A percentile compares a stretch with the other conserved stretches of the same genome.
phyloP scores from a whole-genome alignment of 441 rosid species.

The Cnidoscolus chayamansa region DNA sequence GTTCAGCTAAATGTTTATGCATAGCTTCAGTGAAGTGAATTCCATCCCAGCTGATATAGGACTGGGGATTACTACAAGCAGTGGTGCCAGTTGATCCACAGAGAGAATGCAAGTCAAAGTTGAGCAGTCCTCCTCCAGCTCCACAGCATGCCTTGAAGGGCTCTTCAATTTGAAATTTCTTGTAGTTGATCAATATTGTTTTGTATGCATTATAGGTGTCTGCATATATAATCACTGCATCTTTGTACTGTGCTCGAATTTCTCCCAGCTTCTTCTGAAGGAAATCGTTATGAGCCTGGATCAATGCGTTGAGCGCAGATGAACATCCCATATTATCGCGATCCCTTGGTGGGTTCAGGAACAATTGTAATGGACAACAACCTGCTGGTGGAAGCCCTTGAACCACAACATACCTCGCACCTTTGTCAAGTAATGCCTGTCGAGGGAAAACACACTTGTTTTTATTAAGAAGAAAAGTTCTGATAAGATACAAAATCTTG shows the following conservation, averaged over 20 bases:
- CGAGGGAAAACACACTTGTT: not conserved
- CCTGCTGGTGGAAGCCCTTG: constrained; percentile 52
- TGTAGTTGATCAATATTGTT: constrained; percentile 24
- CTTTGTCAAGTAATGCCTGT: constrained; percentile 37
- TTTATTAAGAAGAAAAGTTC: no score
- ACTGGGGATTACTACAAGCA: constrained; percentile 25
- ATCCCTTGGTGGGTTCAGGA: constrained; percentile 12
- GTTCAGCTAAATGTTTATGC: constrained; percentile 23
- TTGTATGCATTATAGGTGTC: constrained; percentile 42
- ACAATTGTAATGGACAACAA: constrained; percentile 35
- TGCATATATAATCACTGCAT: constrained; percentile 30
- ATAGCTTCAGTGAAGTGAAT: constrained; percentile 47
- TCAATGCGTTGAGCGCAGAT: constrained; percentile 23
- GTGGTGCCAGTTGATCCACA: constrained; percentile 37
- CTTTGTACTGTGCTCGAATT: constrained; percentile 10
- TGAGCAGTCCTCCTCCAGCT: constrained; percentile 31
- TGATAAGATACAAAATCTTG: not conserved
- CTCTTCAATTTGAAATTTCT: constrained; percentile 28
- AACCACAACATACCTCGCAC: constrained; percentile 43
- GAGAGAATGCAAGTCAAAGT: constrained; percentile 32
- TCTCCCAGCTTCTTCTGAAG: constrained; percentile 30
- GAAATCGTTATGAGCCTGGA: constrained; percentile 37
- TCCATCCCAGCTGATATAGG: constrained; percentile 43
- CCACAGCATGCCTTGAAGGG: constrained; percentile 49
- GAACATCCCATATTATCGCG: constrained; percentile 40